Conservation (phyloP, 352 stramenopile species). For the Pythium pectinolyticum region DNA sequence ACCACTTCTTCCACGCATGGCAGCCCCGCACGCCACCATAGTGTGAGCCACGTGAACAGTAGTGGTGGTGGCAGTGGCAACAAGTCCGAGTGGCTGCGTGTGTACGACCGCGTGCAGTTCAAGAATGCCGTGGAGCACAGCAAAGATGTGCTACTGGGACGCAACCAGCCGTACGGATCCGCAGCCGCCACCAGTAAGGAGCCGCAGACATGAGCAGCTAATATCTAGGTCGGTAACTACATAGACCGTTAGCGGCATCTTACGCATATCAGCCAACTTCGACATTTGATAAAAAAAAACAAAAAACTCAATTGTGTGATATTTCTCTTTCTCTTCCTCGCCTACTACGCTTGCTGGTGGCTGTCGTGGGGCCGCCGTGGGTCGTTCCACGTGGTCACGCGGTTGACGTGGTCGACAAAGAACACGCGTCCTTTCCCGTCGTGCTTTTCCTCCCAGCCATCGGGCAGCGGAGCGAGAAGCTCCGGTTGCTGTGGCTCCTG, state of each 20-base stretch:
- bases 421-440: constrained; percentile 69
- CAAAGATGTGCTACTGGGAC: constrained; percentile 60
- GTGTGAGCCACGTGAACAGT: background rate
- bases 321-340: no score
- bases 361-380: constrained; percentile 28
- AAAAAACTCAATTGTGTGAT: background rate
- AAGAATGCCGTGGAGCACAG: constrained; percentile 68
- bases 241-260: no score
- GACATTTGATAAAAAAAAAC: no score
- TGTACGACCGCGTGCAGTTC: constrained; percentile 64
- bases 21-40: constrained; percentile 2
- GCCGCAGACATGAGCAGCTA: constrained; percentile 1
- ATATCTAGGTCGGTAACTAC: no score
- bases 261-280: no score
- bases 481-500: background rate
- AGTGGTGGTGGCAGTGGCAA: constrained; percentile 4
- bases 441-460: constrained; percentile 70
- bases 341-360: no score
- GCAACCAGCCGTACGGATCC: no score
- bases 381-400: constrained; percentile 70
- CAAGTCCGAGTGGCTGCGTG: constrained; percentile 56
- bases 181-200: constrained; percentile 6
- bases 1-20: background rate
- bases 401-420: constrained; percentile 78
- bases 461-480: constrained; percentile 39